Evolutionary conservation across 805 yeast species (phyloP).

Genomic region (Nakazawaea ernobii): DNA sequence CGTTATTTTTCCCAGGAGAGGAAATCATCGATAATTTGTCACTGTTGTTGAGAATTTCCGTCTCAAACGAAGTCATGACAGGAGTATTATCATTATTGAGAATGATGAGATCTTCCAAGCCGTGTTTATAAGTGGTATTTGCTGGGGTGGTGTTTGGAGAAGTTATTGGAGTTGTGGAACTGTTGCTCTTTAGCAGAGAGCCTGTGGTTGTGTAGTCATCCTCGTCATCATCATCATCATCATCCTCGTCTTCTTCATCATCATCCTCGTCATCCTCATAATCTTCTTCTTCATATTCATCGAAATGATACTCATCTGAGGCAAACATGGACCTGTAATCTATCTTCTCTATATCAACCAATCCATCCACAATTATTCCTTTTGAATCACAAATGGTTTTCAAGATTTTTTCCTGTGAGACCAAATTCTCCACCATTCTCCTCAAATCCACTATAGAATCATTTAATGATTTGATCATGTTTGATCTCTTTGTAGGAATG

Average conservation of each 20-base stretch:
- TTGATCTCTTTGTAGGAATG: constrained; percentile 43
- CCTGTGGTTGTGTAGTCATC: not conserved
- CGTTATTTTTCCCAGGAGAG: not conserved
- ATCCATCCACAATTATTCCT: constrained; percentile 25
- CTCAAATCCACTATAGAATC: constrained; percentile 26
- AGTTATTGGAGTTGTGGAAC: constrained; percentile 5
- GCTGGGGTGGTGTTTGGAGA: constrained; percentile 7
- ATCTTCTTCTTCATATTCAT: not conserved
- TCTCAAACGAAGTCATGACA: not conserved
- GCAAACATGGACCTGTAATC: not conserved
- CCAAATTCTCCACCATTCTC: constrained; percentile 21
- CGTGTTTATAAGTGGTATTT: constrained; percentile 1
- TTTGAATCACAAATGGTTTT: constrained; percentile 18
- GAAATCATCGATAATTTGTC: not conserved
- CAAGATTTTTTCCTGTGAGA: constrained; percentile 20
- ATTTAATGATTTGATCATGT: constrained; percentile 29
- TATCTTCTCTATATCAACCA: constrained; percentile 19
- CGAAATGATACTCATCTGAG: too few species aligned
- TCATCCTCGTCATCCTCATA: constrained; percentile 10
- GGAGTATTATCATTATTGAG: constrained; percentile 7
- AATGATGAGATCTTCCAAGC: constrained; percentile 1
- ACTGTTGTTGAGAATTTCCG: not conserved
- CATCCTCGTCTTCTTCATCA: constrained; percentile 2
- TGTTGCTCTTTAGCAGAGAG: not conserved
- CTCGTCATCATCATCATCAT: constrained; percentile 1